Conservation (phyloP, 75 land plant species). For the Pinus tabuliformis region DNA sequence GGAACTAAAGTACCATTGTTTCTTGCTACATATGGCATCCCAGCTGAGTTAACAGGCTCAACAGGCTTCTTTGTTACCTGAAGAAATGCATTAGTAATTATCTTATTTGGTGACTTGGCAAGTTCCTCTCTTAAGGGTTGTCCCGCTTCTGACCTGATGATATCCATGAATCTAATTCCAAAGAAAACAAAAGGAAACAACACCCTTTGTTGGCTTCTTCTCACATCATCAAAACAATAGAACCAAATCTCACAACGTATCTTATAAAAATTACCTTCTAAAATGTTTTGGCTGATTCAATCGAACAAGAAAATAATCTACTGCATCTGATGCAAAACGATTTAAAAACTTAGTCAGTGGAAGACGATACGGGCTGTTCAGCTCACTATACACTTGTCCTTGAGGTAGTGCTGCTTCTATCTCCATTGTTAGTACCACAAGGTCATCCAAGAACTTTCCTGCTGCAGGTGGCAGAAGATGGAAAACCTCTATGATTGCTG, state of each 20-base stretch:
- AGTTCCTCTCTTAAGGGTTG: constrained; percentile 91
- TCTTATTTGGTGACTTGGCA: constrained; percentile 88
- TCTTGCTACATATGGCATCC: constrained; percentile 14
- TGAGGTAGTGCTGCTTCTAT: constrained; percentile 88
- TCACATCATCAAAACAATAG: not conserved
- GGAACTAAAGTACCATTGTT: constrained; percentile 36
- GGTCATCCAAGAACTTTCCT: constrained; percentile 89
- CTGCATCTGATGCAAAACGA: constrained; percentile 84
- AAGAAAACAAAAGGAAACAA: not conserved
- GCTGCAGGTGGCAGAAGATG: constrained; percentile 95
- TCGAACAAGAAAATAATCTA: constrained; percentile 95
- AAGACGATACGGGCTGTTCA: constrained; percentile 94
- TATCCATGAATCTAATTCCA: constrained; percentile 83
- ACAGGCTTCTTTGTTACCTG: constrained; percentile 33
- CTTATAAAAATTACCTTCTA: constrained; percentile 53
- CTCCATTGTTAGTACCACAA: constrained; percentile 80
- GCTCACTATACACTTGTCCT: constrained; percentile 93
- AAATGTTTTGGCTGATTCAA: constrained; percentile 83
- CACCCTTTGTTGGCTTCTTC: not conserved
- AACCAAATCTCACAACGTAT: not conserved
- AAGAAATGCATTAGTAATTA: constrained; percentile 72
- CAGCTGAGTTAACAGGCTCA: constrained; percentile 23
- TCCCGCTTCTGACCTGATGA: constrained; percentile 93
- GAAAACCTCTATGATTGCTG: constrained; percentile 99
- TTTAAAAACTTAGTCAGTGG: constrained; percentile 95